Evolutionary conservation across 768 basidiomycete species (phyloP).

Genomic region (Amanita exitialis): DNA sequence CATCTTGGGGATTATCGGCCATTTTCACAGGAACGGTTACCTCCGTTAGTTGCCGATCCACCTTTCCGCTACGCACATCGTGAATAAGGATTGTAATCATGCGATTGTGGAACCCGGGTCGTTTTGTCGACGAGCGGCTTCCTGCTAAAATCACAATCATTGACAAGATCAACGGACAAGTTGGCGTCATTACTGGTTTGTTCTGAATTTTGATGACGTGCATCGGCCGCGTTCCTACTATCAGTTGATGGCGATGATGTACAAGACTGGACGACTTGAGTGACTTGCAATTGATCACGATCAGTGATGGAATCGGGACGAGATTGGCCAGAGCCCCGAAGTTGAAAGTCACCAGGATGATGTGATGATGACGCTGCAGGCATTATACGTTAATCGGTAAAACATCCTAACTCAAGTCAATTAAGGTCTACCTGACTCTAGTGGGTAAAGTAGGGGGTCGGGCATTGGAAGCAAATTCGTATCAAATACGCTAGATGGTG

Average conservation of each 20-base stretch:
- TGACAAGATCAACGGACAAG: background rate
- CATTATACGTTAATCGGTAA: background rate
- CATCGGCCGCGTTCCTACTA: background rate
- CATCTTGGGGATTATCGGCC: slow-evolving; percentile 37
- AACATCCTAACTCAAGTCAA: background rate
- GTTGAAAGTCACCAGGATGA: background rate
- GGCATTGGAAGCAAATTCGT: background rate
- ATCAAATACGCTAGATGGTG: background rate
- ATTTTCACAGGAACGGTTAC: slow-evolving; percentile 47
- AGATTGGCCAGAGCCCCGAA: background rate
- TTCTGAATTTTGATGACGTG: background rate
- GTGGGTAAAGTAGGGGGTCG: background rate
- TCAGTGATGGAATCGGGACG: background rate
- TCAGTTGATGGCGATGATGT: background rate
- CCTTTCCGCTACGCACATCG: slow-evolving; percentile 42
- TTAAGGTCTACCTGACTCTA: background rate
- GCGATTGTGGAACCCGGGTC: slow-evolving; percentile 15
- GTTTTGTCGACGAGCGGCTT: background rate
- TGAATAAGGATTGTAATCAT: slow-evolving; percentile 63
- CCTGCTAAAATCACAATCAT: background rate
- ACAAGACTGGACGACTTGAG: background rate
- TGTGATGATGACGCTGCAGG: background rate
- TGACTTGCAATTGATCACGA: background rate
- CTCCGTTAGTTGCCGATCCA: slow-evolving; percentile 55
- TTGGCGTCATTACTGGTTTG: background rate